These are phyloP conservation scores for Desmodesmus armatus DNA, from an alignment of 139 green algal species.

Conservation along the genomic window DNA sequence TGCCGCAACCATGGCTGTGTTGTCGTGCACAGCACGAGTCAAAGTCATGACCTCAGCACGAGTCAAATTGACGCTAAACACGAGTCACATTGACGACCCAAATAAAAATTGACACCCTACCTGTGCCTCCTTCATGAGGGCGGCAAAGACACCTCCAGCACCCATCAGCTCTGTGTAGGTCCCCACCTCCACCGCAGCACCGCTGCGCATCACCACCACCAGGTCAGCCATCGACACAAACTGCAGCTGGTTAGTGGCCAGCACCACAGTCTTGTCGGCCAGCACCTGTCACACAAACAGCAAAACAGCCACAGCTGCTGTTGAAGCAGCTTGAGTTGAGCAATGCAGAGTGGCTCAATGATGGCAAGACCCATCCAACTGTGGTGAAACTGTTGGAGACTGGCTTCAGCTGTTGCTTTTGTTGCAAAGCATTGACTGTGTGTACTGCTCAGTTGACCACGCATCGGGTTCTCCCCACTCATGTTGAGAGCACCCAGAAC, in stretches of 20 bases:
- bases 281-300: conserved; percentile 25
- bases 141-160: conserved; percentile 54
- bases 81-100: background rate
- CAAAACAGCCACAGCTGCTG: background rate
- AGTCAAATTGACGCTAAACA: too few relatives aligned
- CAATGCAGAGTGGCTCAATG: too few relatives aligned
- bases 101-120: conserved; percentile 14
- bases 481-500: too few relatives aligned
- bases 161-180: conserved; percentile 51
- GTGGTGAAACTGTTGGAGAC: too few relatives aligned
- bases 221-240: conserved; percentile 57
- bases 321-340: background rate
- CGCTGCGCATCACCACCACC: conserved; percentile 59
- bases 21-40: too few relatives aligned
- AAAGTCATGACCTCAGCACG: too few relatives aligned
- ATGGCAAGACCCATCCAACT: too few relatives aligned
- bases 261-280: conserved; percentile 56
- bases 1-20: too few relatives aligned
- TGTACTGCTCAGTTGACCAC: too few relatives aligned
- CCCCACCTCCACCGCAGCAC: conserved; percentile 58
- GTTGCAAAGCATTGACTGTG: too few relatives aligned
- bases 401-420: too few relatives aligned
- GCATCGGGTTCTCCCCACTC: too few relatives aligned
- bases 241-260: conserved; percentile 75
- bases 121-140: conserved; percentile 64